Base-by-base conservation (phyloP, 179 eudicot genomes). In the Spergularia azorica region DNA sequence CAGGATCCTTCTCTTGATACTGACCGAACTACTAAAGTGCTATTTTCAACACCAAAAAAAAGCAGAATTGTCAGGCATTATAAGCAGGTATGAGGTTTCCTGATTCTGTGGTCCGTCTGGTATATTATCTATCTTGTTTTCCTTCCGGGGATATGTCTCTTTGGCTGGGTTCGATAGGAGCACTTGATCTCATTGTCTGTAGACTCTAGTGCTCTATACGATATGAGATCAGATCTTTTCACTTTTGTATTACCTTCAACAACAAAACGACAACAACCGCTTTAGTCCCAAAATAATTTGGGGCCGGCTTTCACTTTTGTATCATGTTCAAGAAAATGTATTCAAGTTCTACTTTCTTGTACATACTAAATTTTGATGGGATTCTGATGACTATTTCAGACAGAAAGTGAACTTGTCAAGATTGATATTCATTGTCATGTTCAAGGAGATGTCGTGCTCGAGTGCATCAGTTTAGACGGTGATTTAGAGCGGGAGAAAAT, bases 401-500 rank as follows among this genome's bases (percentile, higher is more conserved):
- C 72, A 68, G 93, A 91, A 61, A 86, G 90, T 84, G 88, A 88
- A 66, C 75, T 89, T 36, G 86, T 88, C 54, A 90, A 88, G 81
- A 79, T 91, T 52, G 94, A 92, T 74, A 84, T 92, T 76, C 87
- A 87, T 74, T 87, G 92, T 85, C 89, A 84, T 79, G 78, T 89
- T 59, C 91, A 84, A 87, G 97, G 95, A 58, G 97, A 89, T 79
- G 88, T 92, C 67, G 92, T 92, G 75, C 89, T 92, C 14, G 97
- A 92, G 83, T 92, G 97, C 77, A 84, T 89, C 64, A 88, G 82
- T 75, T 77, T 89, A 80, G 85, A 87, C 70, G 84, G 81, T 62
- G 89, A 88, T 76, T 77, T 92, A 67, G 87, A 85, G 71, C 84
- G 82, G 46, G 98, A 93, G 79, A 68, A 81, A 62, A 89, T 91